A percentile compares a stretch with the other conserved stretches of the same genome.
These are phyloP conservation scores for Metschnikowia amazonensis DNA, from an alignment of 805 yeast genomes.

Conservation along the genomic window DNA sequence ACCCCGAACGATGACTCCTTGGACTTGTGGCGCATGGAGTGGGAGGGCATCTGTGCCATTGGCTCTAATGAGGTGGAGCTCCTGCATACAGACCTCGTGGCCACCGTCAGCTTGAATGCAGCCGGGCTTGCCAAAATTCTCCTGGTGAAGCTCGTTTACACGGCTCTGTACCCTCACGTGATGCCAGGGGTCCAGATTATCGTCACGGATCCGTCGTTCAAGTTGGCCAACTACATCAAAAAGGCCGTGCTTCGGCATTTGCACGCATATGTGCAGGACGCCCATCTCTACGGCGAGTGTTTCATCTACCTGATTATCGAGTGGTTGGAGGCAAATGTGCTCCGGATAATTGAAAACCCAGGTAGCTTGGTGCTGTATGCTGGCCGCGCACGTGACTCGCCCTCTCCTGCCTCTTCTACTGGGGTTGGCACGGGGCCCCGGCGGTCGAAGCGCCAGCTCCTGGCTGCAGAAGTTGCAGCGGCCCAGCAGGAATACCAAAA, in stretches of 20 bases:
- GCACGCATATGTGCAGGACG: slow-evolving; percentile 39
- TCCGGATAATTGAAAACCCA: slow-evolving; percentile 62
- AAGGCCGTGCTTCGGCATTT: slow-evolving; percentile 50
- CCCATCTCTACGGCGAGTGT: slow-evolving; percentile 61
- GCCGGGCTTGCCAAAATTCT: slow-evolving; percentile 11
- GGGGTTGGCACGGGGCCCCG: background rate
- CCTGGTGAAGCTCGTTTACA: slow-evolving; percentile 24
- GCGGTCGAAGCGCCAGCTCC: background rate
- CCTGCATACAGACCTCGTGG: slow-evolving; percentile 21
- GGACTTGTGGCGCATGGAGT: slow-evolving; percentile 70
- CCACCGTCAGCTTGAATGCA: slow-evolving; percentile 10
- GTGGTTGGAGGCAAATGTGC: slow-evolving; percentile 68
- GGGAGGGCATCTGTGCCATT: slow-evolving; percentile 61
- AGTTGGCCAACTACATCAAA: slow-evolving; percentile 68
- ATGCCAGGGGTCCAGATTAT: slow-evolving; percentile 64
- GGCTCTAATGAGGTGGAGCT: slow-evolving; percentile 44
- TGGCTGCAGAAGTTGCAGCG: background rate
- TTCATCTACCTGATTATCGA: slow-evolving; percentile 66
- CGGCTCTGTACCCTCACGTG: slow-evolving; percentile 54
- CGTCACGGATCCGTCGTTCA: slow-evolving; percentile 39
- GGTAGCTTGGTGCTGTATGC: slow-evolving; percentile 49
- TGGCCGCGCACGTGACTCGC: background rate
- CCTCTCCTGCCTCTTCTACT: background rate
- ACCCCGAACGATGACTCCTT: slow-evolving; percentile 24
- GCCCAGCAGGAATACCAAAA: background rate